Conservation (phyloP, 2,329 filamentous ascomycete species). For the Diaporthe eres region DNA sequence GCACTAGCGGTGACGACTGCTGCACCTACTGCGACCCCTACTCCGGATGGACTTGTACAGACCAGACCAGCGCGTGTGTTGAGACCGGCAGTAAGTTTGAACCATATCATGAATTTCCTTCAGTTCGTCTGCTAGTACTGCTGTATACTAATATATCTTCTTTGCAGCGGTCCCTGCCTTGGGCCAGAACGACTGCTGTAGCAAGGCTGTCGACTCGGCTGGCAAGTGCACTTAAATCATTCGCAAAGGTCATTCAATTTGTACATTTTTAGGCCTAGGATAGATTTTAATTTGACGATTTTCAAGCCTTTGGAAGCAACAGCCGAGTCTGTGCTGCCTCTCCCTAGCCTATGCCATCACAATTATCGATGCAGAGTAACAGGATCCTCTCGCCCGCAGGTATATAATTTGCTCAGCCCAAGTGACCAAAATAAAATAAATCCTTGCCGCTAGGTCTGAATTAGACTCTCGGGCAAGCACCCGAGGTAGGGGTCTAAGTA, state of each 20-base stretch:
- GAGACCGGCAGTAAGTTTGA: neutral
- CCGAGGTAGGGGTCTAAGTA: neutral
- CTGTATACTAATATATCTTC: neutral
- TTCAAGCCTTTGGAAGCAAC: neutral
- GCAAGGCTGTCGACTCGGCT: conserved; percentile 2
- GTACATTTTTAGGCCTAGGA: neutral
- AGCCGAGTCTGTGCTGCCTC: neutral
- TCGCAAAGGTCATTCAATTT: neutral
- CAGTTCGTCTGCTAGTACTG: neutral
- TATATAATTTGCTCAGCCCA: neutral
- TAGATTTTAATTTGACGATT: neutral
- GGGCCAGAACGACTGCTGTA: conserved; percentile 13
- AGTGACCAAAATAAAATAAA: neutral
- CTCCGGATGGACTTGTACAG: conserved; percentile 3
- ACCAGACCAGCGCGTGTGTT: neutral
- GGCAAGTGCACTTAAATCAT: conserved; percentile 13
- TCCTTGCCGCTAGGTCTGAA: neutral
- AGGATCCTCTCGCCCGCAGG: neutral
- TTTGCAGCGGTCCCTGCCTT: conserved; percentile 1
- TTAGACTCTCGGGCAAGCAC: no score
- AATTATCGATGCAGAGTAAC: no score
- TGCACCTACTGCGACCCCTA: conserved; percentile 17
- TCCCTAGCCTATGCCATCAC: no score
- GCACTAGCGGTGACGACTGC: conserved; percentile 12
- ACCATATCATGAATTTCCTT: neutral